Conservation (phyloP, 169 alveolate species). For the Amoebophrya sp. region DNA sequence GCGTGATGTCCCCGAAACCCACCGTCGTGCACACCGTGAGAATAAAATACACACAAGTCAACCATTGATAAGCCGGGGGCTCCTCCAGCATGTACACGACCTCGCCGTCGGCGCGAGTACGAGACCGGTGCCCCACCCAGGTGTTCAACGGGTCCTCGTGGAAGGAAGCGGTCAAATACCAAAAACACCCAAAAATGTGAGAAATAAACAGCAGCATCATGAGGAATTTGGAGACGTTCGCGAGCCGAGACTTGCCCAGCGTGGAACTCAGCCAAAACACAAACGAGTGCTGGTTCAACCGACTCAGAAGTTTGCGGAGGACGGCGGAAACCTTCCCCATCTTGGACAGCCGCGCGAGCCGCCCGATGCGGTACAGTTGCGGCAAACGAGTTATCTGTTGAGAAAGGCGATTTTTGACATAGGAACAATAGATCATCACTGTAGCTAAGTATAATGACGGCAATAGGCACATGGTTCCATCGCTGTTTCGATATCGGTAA, state of each 20-base stretch:
- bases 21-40: neutral
- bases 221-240: neutral
- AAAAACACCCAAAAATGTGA: neutral
- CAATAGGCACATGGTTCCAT: too few species aligned
- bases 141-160: neutral
- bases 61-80: neutral
- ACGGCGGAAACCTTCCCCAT: neutral
- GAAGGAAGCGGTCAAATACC: neutral
- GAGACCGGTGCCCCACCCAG: neutral
- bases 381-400: neutral
- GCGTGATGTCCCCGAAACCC: neutral
- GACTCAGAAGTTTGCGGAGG: neutral
- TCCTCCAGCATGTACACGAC: neutral
- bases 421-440: too few species aligned
- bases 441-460: too few species aligned
- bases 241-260: neutral
- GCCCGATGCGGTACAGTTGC: neutral
- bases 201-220: neutral
- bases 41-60: neutral
- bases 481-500: too few species aligned
- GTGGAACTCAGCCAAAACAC: neutral
- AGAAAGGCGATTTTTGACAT: too few species aligned
- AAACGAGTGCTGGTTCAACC: neutral
- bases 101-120: neutral
- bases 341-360: neutral